These are phyloP conservation scores for Stereocaulon alpinum DNA, from an alignment of 495 filamentous ascomycete genomes.

Conservation along the genomic window DNA sequence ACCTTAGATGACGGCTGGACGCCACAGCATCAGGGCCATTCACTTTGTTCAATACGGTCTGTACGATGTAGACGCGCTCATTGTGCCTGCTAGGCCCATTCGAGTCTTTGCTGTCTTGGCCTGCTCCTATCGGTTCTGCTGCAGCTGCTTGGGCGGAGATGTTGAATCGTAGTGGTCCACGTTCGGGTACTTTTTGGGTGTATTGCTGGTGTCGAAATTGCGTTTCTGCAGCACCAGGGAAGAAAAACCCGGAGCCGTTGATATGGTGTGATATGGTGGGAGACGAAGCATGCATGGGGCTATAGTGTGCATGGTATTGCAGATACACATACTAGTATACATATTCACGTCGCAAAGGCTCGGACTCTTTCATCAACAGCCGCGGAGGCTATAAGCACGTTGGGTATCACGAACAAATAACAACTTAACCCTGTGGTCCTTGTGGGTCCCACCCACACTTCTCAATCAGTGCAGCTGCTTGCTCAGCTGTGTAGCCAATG, in stretches of 20 bases:
- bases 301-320: no score
- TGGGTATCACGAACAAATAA: neutral
- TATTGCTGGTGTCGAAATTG: no score
- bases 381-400: neutral
- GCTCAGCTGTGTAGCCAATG: constrained; percentile 74
- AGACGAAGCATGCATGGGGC: neutral
- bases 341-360: neutral
- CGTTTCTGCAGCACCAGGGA: no score
- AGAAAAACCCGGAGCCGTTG: no score
- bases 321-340: no score
- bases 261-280: no score
- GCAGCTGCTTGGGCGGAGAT: neutral
- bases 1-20: no score
- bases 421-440: neutral
- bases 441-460: constrained; percentile 28
- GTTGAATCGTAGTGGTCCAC: neutral
- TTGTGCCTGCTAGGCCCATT: no score
- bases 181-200: neutral
- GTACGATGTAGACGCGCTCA: no score
- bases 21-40: no score
- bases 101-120: no score
- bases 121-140: neutral
- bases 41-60: no score
- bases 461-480: constrained; percentile 60
- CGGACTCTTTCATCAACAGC: neutral